Conservation (phyloP, 1,139 yeast genomes). For the Yamadazyma friedrichii region DNA sequence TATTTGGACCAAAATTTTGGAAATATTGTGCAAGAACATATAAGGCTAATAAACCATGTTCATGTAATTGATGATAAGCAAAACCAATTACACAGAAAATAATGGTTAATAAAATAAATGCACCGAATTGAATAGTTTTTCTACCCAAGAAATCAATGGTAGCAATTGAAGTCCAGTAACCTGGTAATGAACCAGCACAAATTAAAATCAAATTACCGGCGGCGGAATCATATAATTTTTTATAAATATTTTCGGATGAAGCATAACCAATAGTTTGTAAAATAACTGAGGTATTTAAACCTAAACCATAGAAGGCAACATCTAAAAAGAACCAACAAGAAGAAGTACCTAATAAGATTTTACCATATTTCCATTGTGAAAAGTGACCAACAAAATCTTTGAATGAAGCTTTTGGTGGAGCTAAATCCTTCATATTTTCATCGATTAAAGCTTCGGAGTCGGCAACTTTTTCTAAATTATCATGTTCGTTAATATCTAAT, state of each 20-base stretch:
- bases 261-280: constrained; percentile 86
- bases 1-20: constrained; percentile 92
- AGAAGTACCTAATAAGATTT: constrained; percentile 87
- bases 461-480: constrained; percentile 59
- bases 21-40: constrained; percentile 80
- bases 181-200: constrained; percentile 91
- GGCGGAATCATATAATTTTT: constrained; percentile 67
- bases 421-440: constrained; percentile 42
- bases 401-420: constrained; percentile 59
- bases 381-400: constrained; percentile 69
- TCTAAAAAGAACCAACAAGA: constrained; percentile 96
- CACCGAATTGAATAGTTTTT: constrained; percentile 74
- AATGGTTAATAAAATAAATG: constrained; percentile 67
- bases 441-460: constrained; percentile 52
- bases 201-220: constrained; percentile 86
- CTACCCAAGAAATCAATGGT: constrained; percentile 79
- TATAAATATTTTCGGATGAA: constrained; percentile 64
- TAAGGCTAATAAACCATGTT: constrained; percentile 67
- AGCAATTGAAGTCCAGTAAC: constrained; percentile 81
- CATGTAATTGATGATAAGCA: constrained; percentile 62
- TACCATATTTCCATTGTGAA: constrained; percentile 84
- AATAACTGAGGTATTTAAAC: constrained; percentile 74
- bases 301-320: constrained; percentile 91
- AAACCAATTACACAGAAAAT: constrained; percentile 76
- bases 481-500: constrained; percentile 65